Conservation (phyloP, 441 rosid species). For the Aquilaria agallochum region DNA sequence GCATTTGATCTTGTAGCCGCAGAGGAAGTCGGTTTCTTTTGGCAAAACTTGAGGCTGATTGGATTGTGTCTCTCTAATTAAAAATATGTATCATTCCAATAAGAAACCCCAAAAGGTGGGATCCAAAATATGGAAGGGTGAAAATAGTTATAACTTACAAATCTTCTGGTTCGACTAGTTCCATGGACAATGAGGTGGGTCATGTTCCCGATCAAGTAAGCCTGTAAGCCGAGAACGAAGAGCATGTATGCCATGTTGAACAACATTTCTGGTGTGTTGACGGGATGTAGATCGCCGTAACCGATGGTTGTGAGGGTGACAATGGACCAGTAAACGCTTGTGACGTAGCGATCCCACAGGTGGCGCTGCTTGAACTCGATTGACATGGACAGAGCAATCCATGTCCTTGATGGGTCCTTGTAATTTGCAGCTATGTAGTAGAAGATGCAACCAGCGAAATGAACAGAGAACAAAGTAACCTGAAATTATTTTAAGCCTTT, state of each 20-base stretch:
- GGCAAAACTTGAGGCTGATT: slow-evolving; percentile 75
- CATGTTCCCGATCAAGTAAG: slow-evolving; percentile 88
- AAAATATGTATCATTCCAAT: too few relatives aligned
- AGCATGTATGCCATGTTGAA: slow-evolving; percentile 59
- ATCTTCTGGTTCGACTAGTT: slow-evolving; percentile 74
- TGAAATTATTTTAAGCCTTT: slow-evolving; percentile 15
- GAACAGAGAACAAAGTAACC: slow-evolving; percentile 81
- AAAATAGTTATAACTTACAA: slow-evolving; percentile 45
- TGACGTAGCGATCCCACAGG: slow-evolving; percentile 42
- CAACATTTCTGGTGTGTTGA: slow-evolving; percentile 55
- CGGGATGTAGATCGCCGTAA: slow-evolving; percentile 84
- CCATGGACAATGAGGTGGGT: slow-evolving; percentile 83
- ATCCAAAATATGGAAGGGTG: neutral
- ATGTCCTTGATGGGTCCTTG: slow-evolving; percentile 41
- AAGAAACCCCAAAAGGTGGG: neutral
- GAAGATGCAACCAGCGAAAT: slow-evolving; percentile 68
- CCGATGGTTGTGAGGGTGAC: slow-evolving; percentile 79
- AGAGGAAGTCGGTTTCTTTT: slow-evolving; percentile 69
- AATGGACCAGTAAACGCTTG: slow-evolving; percentile 77
- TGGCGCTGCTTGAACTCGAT: slow-evolving; percentile 28
- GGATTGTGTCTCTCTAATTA: slow-evolving; percentile 72
- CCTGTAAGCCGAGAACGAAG: slow-evolving; percentile 63
- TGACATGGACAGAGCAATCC: slow-evolving; percentile 46
- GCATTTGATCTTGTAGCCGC: slow-evolving; percentile 89
- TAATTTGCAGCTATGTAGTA: slow-evolving; percentile 52